Evolutionary conservation across 768 basidiomycete species (phyloP), one percentile per base, ranked within the genome.

Genomic region (Melanogaster broomeanus): DNA sequence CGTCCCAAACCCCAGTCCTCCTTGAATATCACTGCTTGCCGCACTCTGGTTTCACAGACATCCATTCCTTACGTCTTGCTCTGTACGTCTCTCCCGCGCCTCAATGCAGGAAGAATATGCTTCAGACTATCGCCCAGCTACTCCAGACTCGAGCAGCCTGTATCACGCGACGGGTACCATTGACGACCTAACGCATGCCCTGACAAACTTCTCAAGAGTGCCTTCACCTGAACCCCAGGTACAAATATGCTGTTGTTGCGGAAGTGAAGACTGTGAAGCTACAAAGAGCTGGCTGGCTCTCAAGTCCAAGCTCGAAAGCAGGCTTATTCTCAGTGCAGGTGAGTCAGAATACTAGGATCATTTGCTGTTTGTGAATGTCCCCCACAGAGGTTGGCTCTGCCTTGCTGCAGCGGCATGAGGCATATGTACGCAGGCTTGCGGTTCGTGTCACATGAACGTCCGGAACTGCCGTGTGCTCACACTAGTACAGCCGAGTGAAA

Each of bases 271-370:
- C 4, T 91, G 88, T 63, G 82, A 87, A 58, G 79, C 84, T 42
- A 73, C 80, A 38, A 78, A 72, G 67, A 71, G 78, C 9, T 91
- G 91, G 85, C 53, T 79, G 18, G 75, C 74, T 31, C 72, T 82
- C 46, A 90, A 87, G 72, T 75, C 81, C 42, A 82, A 81, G 65
- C 70, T 96, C 22, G 90, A 93, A 72, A 84, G 79, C 53, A 75
- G 89, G 49, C 74, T 97, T 55, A 82, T 87, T 50, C 76, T 96
- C 49, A 92, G 92, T 66, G 93, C 91, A 62, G 92, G 93, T 94
- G 62, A 61, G 87, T 76, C 30, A 25, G 21, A 47, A 45, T 28
- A 33, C 41, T 53, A n/a, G 45, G 49, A 19, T 31, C 44, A 22
- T 40, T 21, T 22, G n/a, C n/a, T 30, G 25, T 31, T 40, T 43